Evolutionary conservation across 2,329 filamentous ascomycete genomes (phyloP), one percentile per base, ranked within the genome.

Genomic region (Tolypocladium pustulatum): DNA sequence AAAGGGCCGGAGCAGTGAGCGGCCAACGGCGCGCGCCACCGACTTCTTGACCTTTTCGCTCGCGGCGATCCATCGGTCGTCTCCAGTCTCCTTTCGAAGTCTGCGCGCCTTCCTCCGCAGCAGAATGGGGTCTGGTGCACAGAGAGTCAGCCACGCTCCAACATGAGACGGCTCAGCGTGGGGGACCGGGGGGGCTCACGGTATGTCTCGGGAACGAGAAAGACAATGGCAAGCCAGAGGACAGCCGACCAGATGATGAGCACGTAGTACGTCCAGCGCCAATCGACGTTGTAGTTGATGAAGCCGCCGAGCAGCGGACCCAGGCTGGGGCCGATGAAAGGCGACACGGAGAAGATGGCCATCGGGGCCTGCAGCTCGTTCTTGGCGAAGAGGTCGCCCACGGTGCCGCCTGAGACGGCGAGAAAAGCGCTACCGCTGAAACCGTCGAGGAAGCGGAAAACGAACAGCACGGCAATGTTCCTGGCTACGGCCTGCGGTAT

Each of bases 181-280:
- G 30, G 20, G 30, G 20, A n/a, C 12, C n/a, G n/a, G 30, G 30
- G 75, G 77, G 67, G 41, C 41, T 46, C 41, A 82, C 79, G 89
- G 70, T 94, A 96, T 1, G 91, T 97, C 75, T 97, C 91, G 6
- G 91, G 92, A 3, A 96, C 90, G 51, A 91, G 77, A 38, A 90
- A 69, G 38, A 86, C 68, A 57, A 96, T 86, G 60, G 84, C 75
- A 13, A 79, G 68, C 55, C 90, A 78, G 66, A 91, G 73, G 9
- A 78, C 72, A n/a, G 79, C 83, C 1, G 85, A 80, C 91, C 90
- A 96, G 56, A 96, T 95, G 56, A 96, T 74, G 60, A 96, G 77
- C 4, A 91, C 80, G 68, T 92, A 96, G 72, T 94, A 92, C 0
- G 87, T 89, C 89, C 89, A 94, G 57, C 89, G 78, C 87, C 91